Conservation (phyloP, 495 filamentous ascomycete species). For the Ascodesmis nigricans region DNA sequence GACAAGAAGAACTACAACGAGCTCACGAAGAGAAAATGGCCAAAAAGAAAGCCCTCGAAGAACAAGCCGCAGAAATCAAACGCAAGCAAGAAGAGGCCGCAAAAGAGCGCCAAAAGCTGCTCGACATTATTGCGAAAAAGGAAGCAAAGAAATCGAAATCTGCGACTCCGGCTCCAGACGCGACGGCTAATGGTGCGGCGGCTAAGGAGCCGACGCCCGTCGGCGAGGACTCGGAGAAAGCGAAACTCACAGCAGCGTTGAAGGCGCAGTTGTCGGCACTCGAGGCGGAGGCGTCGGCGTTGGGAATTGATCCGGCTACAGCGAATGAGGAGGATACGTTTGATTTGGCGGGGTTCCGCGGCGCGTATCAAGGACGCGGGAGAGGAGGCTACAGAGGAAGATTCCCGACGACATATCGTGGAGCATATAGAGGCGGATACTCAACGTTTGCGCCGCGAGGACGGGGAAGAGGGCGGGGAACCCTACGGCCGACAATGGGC, state of each 20-base stretch:
- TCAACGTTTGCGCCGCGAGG: constrained; percentile 26
- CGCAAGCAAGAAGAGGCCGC: constrained; percentile 54
- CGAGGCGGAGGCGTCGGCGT: constrained; percentile 59
- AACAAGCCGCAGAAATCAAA: constrained; percentile 48
- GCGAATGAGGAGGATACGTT: constrained; percentile 20
- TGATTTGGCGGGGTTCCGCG: constrained; percentile 21
- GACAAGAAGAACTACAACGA: constrained; percentile 62
- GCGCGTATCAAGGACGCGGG: constrained; percentile 17
- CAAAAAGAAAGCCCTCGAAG: constrained; percentile 53
- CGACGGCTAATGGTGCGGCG: constrained; percentile 25
- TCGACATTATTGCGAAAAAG: too few relatives aligned
- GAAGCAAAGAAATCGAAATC: constrained; percentile 28
- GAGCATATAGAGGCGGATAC: constrained; percentile 29
- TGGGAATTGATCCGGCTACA: constrained; percentile 43
- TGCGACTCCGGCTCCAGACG: constrained; percentile 8
- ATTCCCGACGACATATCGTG: constrained; percentile 39
- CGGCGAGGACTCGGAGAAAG: constrained; percentile 41
- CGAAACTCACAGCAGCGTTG: constrained; percentile 40
- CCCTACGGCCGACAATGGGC: constrained; percentile 39
- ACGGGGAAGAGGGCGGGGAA: constrained; percentile 19
- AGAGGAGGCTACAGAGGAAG: constrained; percentile 29
- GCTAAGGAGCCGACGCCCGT: constrained; percentile 27
- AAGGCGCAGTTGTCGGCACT: constrained; percentile 60
- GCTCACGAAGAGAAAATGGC: constrained; percentile 51
- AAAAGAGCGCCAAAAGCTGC: constrained; percentile 47